Conservation (phyloP, 805 yeast species). For the Teunomyces tritomae region DNA sequence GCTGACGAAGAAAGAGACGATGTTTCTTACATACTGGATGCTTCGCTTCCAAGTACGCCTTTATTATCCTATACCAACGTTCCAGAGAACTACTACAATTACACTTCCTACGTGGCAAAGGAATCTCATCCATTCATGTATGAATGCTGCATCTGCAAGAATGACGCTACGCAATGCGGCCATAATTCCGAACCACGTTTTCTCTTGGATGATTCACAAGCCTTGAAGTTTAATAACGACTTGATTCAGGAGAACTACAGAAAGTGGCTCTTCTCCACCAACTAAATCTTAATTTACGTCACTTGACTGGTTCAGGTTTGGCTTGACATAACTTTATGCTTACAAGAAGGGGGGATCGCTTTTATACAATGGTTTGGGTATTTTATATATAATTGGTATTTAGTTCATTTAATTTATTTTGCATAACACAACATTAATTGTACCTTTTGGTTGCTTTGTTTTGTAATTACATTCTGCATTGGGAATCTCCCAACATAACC, state of each 20-base stretch:
- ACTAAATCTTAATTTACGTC: background rate
- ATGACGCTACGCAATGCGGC: constrained; percentile 2
- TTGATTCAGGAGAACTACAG: constrained; percentile 14
- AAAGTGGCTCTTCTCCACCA: constrained; percentile 13
- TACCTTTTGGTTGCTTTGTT: background rate
- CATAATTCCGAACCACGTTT: constrained; percentile 1
- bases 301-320: background rate
- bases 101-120: background rate
- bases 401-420: background rate
- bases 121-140: constrained; percentile 4
- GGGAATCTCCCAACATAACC: too few relatives aligned
- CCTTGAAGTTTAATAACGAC: constrained; percentile 11
- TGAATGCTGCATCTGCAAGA: constrained; percentile 16
- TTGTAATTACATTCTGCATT: too few relatives aligned
- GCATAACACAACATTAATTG: background rate
- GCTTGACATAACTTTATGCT: background rate
- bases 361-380: background rate
- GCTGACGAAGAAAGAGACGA: constrained; percentile 7
- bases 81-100: background rate
- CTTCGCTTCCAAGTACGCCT: constrained; percentile 2
- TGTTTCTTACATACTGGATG: background rate
- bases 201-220: background rate
- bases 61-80: constrained; percentile 1
- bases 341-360: background rate
- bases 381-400: background rate